Conservation (phyloP, 768 basidiomycete genomes). For the Leccinum incarnatum region DNA sequence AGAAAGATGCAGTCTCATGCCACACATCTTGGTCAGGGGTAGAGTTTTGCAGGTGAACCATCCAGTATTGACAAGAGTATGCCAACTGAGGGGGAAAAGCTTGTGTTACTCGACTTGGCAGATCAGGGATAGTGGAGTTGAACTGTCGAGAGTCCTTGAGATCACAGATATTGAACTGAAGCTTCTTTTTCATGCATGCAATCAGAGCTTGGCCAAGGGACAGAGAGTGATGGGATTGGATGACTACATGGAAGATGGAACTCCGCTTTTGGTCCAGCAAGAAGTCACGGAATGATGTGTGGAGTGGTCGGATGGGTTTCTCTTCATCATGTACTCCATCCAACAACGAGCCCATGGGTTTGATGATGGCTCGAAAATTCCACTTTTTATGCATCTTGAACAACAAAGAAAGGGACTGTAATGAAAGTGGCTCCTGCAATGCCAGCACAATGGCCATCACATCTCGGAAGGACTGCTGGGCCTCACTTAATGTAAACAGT, state of each 20-base stretch:
- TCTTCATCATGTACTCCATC: neutral
- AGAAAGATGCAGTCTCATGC: slow-evolving; percentile 7
- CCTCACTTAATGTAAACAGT: neutral
- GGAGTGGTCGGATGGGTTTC: neutral
- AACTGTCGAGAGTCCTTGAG: neutral
- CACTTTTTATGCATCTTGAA: neutral
- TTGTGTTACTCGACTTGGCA: neutral
- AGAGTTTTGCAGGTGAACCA: neutral
- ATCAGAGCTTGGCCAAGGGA: neutral
- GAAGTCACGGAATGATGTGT: neutral
- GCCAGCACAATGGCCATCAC: neutral
- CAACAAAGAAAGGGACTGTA: neutral
- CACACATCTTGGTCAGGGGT: neutral
- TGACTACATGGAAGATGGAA: neutral
- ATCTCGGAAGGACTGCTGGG: neutral
- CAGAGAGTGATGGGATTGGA: neutral
- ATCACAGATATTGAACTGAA: neutral
- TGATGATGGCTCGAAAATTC: neutral
- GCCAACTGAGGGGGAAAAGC: neutral
- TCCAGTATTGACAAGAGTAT: neutral
- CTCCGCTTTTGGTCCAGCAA: neutral
- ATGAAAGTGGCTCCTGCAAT: neutral
- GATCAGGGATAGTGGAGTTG: neutral
- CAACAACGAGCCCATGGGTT: neutral
- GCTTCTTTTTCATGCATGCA: neutral